Evolutionary conservation across 805 yeast species (phyloP).

Genomic region (Ogataea wickerhamii): DNA sequence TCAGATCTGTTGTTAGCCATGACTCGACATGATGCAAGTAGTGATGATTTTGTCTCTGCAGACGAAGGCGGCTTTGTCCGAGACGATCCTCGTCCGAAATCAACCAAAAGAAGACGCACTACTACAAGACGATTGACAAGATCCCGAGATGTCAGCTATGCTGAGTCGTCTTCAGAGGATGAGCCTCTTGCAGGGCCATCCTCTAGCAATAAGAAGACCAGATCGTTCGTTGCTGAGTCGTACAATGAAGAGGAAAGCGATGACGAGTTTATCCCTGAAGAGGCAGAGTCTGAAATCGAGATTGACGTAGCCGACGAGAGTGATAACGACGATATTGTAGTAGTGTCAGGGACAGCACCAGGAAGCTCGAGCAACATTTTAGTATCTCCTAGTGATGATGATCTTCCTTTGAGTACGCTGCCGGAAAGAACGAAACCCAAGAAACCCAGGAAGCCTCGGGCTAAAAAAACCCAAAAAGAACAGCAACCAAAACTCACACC

Average conservation of each 20-base stretch:
- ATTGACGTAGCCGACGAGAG: conserved; percentile 19
- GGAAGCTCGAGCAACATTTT: conserved; percentile 12
- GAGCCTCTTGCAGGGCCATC: conserved; percentile 1
- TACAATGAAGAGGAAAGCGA: conserved; percentile 15
- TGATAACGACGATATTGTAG: conserved; percentile 27
- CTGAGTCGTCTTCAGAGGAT: conserved; percentile 4
- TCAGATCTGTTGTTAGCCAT: no score
- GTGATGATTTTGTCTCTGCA: neutral
- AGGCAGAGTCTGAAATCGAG: conserved; percentile 10
- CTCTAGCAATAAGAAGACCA: neutral
- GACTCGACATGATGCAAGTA: neutral
- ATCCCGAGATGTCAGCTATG: conserved; percentile 8
- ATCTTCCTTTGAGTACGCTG: conserved; percentile 14
- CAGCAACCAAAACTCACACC: conserved; percentile 51
- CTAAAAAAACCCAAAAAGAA: conserved; percentile 21
- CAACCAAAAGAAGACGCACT: conserved; percentile 17
- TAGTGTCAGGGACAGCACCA: conserved; percentile 19
- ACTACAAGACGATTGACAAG: conserved; percentile 8
- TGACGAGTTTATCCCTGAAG: conserved; percentile 29
- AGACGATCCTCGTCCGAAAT: conserved; percentile 33
- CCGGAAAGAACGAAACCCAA: conserved; percentile 8
- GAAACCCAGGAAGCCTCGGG: conserved; percentile 7
- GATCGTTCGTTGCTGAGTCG: neutral
- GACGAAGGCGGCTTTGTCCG: conserved; percentile 41
- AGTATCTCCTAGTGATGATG: conserved; percentile 19